Evolutionary conservation across 2,329 filamentous ascomycete species (phyloP), one percentile per base, ranked within the genome.

Genomic region (Penicillium vulpinum): DNA sequence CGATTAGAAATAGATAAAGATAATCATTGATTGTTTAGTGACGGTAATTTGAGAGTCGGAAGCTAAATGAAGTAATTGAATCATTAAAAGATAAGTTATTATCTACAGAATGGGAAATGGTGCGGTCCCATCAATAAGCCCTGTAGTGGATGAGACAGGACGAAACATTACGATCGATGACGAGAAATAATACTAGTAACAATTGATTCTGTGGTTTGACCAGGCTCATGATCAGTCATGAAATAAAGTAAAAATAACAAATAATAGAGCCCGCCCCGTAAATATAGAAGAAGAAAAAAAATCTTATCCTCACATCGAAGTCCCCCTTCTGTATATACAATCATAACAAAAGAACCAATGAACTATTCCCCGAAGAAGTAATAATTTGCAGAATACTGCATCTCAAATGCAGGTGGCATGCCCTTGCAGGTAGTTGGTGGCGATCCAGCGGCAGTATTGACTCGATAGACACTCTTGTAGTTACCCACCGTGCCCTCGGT

Each of bases 351-450:
- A n/a, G 7, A n/a, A n/a, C n/a, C 22, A 29, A 28, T n/a, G 40
- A 40, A 33, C 61, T 61, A 72, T 51, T 62, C 64, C 13, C 67
- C 73, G 68, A 69, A 84, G 60, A 81, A 88, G 88, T 83, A 87
- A 66, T 90, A 97, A 82, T 92, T 85, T 40, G 92, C 87, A 31
- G 90, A 82, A 76, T 97, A 97, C 69, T 92, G 81, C 15, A 96
- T 85, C 60, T 87, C 78, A 64, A 97, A 92, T 1, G 75, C 69
- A 11, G 81, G 79, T 0, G 80, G 73, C 80, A 85, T 81, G 11
- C 85, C 89, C 33, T 83, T 72, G 72, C 93, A 97, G 0, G 86
- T 89, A 26, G 83, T 78, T 0, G 92, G 92, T 2, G 91, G 77
- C 45, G 82, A 84, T 11, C 93, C 93, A 26, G 92, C 92, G 0